Conservation (phyloP, 768 basidiomycete genomes). For the Suillus variegatus region DNA sequence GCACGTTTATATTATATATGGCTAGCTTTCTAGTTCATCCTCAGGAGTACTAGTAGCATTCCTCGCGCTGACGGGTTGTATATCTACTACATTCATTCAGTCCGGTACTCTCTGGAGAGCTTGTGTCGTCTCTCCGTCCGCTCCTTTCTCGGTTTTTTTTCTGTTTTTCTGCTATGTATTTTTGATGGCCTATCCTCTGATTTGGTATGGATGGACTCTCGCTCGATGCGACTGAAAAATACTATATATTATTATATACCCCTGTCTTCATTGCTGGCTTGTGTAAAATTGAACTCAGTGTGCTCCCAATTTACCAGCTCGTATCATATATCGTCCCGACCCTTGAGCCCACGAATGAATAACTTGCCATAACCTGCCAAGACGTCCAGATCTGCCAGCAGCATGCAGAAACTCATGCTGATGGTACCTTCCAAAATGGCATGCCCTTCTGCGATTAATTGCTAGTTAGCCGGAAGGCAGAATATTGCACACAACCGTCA, state of each 20-base stretch:
- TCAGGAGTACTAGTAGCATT: neutral
- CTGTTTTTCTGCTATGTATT: neutral
- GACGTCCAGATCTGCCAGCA: neutral
- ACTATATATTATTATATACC: neutral
- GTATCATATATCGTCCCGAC: no score
- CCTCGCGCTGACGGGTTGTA: neutral
- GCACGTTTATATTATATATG: neutral
- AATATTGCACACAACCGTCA: neutral
- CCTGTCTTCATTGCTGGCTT: neutral
- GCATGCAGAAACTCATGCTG: neutral
- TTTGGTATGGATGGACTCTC: neutral
- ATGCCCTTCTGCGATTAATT: neutral
- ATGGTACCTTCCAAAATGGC: neutral
- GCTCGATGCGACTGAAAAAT: slow-evolving; percentile 3
- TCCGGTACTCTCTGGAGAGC: neutral
- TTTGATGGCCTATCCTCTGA: neutral
- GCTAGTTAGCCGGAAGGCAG: neutral
- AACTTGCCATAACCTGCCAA: neutral
- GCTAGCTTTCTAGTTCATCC: neutral
- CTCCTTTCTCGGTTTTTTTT: neutral
- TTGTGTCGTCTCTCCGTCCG: slow-evolving; percentile 1
- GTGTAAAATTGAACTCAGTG: neutral
- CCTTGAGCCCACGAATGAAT: no score
- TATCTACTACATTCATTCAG: neutral
- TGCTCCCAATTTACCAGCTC: neutral